Conservation (phyloP, 1,139 yeast genomes). For the Arxiozyma bovina region DNA sequence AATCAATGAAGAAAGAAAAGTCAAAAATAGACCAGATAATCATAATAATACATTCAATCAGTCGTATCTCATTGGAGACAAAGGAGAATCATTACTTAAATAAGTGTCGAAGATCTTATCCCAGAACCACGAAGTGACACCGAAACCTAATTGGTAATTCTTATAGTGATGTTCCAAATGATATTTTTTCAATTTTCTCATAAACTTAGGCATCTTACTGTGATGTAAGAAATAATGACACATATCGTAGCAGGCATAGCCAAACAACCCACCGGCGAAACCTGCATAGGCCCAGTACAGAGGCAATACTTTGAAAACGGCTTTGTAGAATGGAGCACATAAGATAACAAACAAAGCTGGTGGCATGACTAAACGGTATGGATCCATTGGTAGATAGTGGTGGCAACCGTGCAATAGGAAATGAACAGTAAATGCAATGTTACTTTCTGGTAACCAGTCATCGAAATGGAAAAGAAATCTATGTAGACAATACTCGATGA, state of each 20-base stretch:
- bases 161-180: conserved; percentile 97
- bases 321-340: conserved; percentile 50
- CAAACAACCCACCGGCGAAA: conserved; percentile 92
- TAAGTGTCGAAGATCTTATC: conserved; percentile 79
- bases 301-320: conserved; percentile 54
- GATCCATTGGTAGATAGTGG: conserved; percentile 96
- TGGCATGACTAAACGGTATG: conserved; percentile 86
- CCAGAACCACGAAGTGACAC: conserved; percentile 92
- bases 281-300: conserved; percentile 53
- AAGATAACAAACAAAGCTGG: conserved; percentile 66
- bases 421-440: conserved; percentile 66
- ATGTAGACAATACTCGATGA: conserved; percentile 79
- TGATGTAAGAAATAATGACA: conserved; percentile 90
- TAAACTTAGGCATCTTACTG: conserved; percentile 60
- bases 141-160: conserved; percentile 92
- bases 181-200: conserved; percentile 73
- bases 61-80: conserved; percentile 30
- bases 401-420: conserved; percentile 92
- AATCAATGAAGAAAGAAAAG: background rate
- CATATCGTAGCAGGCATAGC: conserved; percentile 83
- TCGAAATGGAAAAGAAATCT: conserved; percentile 92
- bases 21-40: background rate
- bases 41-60: conserved; percentile 6
- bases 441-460: conserved; percentile 71
- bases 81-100: conserved; percentile 33